phyloP scores from a whole-genome alignment of 2,329 filamentous ascomycete species.

The Dactylellina leptospora region DNA sequence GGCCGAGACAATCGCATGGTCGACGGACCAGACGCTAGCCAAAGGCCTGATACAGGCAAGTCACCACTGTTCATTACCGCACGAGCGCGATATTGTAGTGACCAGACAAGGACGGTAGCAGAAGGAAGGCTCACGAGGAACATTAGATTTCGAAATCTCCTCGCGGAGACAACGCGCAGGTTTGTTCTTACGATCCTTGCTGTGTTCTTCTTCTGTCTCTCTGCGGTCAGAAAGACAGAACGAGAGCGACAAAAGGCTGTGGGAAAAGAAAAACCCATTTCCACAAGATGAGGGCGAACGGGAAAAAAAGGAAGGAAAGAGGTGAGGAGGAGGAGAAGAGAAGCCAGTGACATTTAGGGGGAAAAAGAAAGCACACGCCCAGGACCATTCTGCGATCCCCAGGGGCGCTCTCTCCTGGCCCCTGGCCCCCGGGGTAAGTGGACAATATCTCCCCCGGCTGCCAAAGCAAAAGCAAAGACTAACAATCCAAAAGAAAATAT shows the following conservation, averaged over 20 bases:
- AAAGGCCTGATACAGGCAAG: constrained; percentile 4
- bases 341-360: constrained; percentile 10
- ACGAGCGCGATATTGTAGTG: constrained; percentile 3
- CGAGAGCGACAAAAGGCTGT: not conserved
- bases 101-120: constrained; percentile 4
- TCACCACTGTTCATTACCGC: constrained; percentile 11
- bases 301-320: constrained; percentile 14
- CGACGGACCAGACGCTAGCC: not conserved
- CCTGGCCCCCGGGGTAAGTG: constrained; percentile 11
- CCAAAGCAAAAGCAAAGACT: constrained; percentile 11
- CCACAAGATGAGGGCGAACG: not conserved
- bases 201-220: not conserved
- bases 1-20: not conserved
- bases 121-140: too few relatives aligned
- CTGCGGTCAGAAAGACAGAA: not conserved
- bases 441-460: constrained; percentile 1
- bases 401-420: constrained; percentile 9
- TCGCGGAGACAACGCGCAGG: constrained; percentile 5
- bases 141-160: not conserved
- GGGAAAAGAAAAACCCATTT: not conserved
- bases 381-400: constrained; percentile 47
- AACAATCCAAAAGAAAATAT: not conserved
- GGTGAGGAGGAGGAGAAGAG: not conserved
- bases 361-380: constrained; percentile 51
- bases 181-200: too few relatives aligned